phyloP scores from a whole-genome alignment of 129 eudicot genomes.

The sunflower (Helianthus annuus) region DNA sequence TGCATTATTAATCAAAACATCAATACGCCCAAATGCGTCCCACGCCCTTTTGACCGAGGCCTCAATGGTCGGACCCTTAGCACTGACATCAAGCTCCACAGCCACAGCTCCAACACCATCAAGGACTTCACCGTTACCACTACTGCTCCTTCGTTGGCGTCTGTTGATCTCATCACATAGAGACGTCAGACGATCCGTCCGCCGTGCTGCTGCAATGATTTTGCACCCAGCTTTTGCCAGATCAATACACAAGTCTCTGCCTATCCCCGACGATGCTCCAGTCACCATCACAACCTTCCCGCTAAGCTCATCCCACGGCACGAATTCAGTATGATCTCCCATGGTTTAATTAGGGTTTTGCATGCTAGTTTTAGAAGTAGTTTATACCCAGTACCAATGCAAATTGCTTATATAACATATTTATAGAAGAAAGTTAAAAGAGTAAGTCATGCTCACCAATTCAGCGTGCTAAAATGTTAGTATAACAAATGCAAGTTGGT shows the following conservation, averaged over 20 bases:
- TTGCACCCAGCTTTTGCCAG: slow-evolving; percentile 69
- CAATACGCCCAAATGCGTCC: slow-evolving; percentile 39
- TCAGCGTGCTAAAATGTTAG: too few species aligned
- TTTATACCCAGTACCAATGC: background rate
- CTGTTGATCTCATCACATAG: slow-evolving; percentile 62
- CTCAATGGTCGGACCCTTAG: slow-evolving; percentile 29
- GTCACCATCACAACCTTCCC: slow-evolving; percentile 81
- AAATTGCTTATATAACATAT: too few species aligned
- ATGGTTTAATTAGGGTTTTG: slow-evolving; percentile 2
- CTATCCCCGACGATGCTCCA: slow-evolving; percentile 86
- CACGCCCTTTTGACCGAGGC: slow-evolving; percentile 33
- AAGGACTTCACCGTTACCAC: background rate
- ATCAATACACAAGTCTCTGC: slow-evolving; percentile 63
- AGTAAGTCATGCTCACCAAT: too few species aligned
- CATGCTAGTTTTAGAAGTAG: background rate
- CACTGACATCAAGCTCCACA: slow-evolving; percentile 29
- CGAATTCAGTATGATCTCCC: slow-evolving; percentile 19
- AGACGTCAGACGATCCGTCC: slow-evolving; percentile 53
- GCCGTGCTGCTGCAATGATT: slow-evolving; percentile 76
- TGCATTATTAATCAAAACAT: slow-evolving; percentile 55
- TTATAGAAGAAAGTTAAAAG: too few species aligned
- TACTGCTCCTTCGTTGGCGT: background rate
- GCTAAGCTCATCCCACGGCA: slow-evolving; percentile 56
- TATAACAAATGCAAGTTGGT: too few species aligned
- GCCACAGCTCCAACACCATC: slow-evolving; percentile 28